phyloP scores from a whole-genome alignment of 306 rosid species.

The Purshia tridentata region DNA sequence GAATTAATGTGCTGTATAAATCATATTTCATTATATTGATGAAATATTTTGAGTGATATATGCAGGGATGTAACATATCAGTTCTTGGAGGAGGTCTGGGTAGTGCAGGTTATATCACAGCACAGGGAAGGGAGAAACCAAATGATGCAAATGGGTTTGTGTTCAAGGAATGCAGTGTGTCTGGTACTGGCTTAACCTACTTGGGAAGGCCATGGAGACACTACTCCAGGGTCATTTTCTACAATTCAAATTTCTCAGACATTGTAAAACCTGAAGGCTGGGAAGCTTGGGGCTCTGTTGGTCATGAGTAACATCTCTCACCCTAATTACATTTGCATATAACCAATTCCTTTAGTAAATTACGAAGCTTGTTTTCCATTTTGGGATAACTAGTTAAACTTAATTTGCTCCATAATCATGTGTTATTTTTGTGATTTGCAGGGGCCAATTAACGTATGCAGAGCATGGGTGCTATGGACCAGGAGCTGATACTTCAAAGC shows the following conservation, averaged over 20 bases:
- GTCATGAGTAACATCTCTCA: constrained; percentile 42
- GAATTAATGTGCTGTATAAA: too few species aligned
- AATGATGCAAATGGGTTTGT: constrained; percentile 63
- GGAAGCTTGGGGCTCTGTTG: constrained; percentile 43
- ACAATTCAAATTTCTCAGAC: constrained; percentile 41
- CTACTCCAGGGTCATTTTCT: constrained; percentile 68
- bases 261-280: constrained; percentile 59
- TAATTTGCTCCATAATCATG: too few species aligned
- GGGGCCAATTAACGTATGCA: constrained; percentile 45
- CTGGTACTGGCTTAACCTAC: constrained; percentile 56
- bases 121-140: constrained; percentile 60
- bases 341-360: too few species aligned
- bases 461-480: constrained; percentile 57
- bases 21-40: too few species aligned
- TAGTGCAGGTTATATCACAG: constrained; percentile 54
- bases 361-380: not conserved
- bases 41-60: too few species aligned
- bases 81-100: constrained; percentile 41
- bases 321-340: not conserved
- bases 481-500: constrained; percentile 38
- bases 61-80: constrained; percentile 54
- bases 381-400: not conserved
- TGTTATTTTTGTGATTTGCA: constrained; percentile 8
- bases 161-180: constrained; percentile 49
- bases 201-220: constrained; percentile 87